A percentile compares a stretch with the other conserved stretches of the same genome.
Conservation (phyloP, 306 rosid genomes). For the Medicago truncatula region MtrunA17r5.0-ANR NC_053042.1:52799001-52799500, state of each 20-base stretch:
- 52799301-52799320: slow-evolving; percentile 37
- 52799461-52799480: slow-evolving; percentile 43
- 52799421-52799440: slow-evolving; percentile 21
- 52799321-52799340: slow-evolving; percentile 43
- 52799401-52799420: slow-evolving; percentile 40
- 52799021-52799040: background rate
- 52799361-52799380: background rate
- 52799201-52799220: background rate
- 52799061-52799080: too few species aligned
- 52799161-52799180: background rate
- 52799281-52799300: slow-evolving; percentile 45
- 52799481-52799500: slow-evolving; percentile 26
- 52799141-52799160: background rate
- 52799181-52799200: background rate
- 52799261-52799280: slow-evolving; percentile 44
- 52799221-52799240: slow-evolving; percentile 25
- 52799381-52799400: slow-evolving; percentile 13
- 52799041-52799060: too few species aligned
- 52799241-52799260: slow-evolving; percentile 21
- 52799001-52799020: background rate
- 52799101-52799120: too few species aligned
- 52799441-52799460: slow-evolving; percentile 39
- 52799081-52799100: too few species aligned
- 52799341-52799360: slow-evolving; percentile 24
- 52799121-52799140: too few species aligned